Evolutionary conservation across 2,329 filamentous ascomycete genomes (phyloP).

Genomic region (Stagonosporopsis tanaceti): DNA sequence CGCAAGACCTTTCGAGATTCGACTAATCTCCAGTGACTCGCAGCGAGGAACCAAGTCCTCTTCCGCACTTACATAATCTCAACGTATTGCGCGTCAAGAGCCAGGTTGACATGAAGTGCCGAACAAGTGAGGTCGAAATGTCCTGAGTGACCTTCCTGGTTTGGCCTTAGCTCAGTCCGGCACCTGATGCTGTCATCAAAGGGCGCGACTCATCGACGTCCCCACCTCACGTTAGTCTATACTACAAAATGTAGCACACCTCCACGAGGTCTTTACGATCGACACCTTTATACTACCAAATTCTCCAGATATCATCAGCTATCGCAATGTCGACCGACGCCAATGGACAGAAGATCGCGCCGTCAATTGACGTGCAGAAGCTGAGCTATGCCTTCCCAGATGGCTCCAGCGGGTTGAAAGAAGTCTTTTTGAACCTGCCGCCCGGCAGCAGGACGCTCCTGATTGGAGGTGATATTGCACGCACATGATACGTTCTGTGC

Average conservation of each 20-base stretch:
- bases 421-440: conserved; percentile 80
- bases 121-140: conserved; percentile 10
- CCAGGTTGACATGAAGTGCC: conserved; percentile 7
- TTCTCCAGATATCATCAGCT: neutral
- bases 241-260: conserved; percentile 15
- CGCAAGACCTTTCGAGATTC: too few species aligned
- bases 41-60: too few species aligned
- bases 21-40: too few species aligned
- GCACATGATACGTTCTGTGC: neutral
- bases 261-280: neutral
- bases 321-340: conserved; percentile 32
- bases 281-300: neutral
- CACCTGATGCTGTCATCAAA: conserved; percentile 18
- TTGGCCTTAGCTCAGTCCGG: conserved; percentile 15
- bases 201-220: conserved; percentile 10
- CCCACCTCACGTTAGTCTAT: conserved; percentile 12
- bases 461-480: conserved; percentile 74
- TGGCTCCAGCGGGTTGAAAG: conserved; percentile 76
- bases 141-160: conserved; percentile 8
- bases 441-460: conserved; percentile 85
- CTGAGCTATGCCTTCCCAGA: conserved; percentile 92
- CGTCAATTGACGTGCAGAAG: conserved; percentile 75
- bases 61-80: too few species aligned
- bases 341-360: conserved; percentile 44
- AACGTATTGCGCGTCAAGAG: neutral